A percentile compares a stretch with the other conserved stretches of the same genome.
Conservation (phyloP, 805 yeast species). For the Pichia nanzhaoensis region DNA sequence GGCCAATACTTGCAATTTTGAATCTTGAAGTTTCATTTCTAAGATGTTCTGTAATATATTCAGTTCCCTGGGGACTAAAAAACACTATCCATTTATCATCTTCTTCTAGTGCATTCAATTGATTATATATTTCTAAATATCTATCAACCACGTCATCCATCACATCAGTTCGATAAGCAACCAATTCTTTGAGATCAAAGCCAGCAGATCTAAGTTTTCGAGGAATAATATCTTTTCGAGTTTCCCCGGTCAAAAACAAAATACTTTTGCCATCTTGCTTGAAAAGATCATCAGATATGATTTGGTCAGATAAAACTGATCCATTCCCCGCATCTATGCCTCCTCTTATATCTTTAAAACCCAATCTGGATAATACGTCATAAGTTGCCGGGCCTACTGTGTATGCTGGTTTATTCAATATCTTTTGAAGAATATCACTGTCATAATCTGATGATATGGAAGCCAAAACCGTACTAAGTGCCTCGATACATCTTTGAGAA, state of each 20-base stretch:
- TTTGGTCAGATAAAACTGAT: constrained; percentile 54
- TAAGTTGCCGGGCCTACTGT: constrained; percentile 93
- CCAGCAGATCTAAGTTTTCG: constrained; percentile 40
- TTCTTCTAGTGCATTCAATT: constrained; percentile 26
- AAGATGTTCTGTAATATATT: constrained; percentile 44
- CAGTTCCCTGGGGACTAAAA: constrained; percentile 88
- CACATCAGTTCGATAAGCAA: constrained; percentile 63
- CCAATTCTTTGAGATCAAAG: constrained; percentile 46
- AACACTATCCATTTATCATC: constrained; percentile 68
- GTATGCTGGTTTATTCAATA: constrained; percentile 50
- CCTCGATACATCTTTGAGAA: constrained; percentile 88
- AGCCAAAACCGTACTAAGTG: constrained; percentile 44
- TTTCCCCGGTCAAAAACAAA: constrained; percentile 80
- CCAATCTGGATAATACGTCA: constrained; percentile 47
- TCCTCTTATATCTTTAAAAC: constrained; percentile 65
- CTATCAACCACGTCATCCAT: constrained; percentile 38
- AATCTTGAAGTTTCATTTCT: constrained; percentile 15
- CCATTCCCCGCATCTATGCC: constrained; percentile 83
- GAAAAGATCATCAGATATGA: constrained; percentile 34
- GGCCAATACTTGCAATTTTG: constrained; percentile 81
- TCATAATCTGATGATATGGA: constrained; percentile 30
- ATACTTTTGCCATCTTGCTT: constrained; percentile 28
- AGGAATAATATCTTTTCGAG: constrained; percentile 78
- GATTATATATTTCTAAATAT: constrained; percentile 8
- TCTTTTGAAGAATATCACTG: constrained; percentile 9